Base-by-base conservation (phyloP, 352 stramenopile species). In the Phytophthora hybrid region DNA sequence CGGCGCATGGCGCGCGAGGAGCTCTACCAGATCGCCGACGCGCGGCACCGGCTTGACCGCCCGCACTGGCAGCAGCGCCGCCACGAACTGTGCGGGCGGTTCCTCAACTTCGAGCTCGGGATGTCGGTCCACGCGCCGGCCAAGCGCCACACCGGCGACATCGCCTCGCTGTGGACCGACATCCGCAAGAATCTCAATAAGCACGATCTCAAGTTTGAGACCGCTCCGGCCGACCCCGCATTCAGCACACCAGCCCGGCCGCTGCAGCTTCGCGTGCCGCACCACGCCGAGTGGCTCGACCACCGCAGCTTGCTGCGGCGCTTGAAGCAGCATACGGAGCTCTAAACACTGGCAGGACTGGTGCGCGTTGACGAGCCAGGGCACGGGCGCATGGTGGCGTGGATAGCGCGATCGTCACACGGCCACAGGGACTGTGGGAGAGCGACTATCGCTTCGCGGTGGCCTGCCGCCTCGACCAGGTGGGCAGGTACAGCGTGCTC, bases 151-250 rank as follows among this genome's bases (percentile, higher is more conserved):
- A 63, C 44, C 53, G 58, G 53, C 44, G 44, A 63, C 23, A 63
- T 63, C 55, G 31, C 19, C 5, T 66, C 68, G 26, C 32, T 75
- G 18, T 70, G 60, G 68, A 16, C 62, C 26, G 60, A 75, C 52
- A n/a, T 75, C 34, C 60, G 41, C 14, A 8, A 19, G 9, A 32
- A 71, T 7, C 34, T 70, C 16, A n/a, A n/a, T n/a, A n/a, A n/a
- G n/a, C 4, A 53, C 10, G 41, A 14, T 8, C 34, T 41, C 34
- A 13, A 41, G 8, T 14, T 14, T 2, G 34, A 1, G 34, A 41
- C 34, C 34, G 8, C 34, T 7, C 9, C 9, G 34, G 34, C 9
- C 8, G 1, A 41, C 34, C 34, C 9, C 4, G 51, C 23, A 10
- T 39, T 39, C 11, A 13, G 16, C 29, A 19, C 41, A 21, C n/a